These are phyloP conservation scores for Glaciozyma martinii DNA, from an alignment of 768 basidiomycete species.

Conservation along the genomic window DNA sequence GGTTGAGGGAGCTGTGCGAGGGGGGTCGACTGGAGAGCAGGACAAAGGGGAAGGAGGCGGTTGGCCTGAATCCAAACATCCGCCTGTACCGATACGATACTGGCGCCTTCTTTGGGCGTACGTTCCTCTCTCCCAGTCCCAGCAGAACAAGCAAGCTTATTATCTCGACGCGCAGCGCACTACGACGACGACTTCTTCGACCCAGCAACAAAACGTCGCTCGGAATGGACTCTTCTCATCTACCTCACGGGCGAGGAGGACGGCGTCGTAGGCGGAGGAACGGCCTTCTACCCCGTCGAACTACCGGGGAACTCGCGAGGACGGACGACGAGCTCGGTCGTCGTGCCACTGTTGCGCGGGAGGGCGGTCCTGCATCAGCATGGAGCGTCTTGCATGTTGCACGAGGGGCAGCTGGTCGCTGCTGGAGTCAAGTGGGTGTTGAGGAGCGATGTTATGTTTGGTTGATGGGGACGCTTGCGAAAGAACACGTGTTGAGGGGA, in stretches of 20 bases:
- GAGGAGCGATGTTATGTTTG: slow-evolving; percentile 33
- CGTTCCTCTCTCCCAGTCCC: not conserved
- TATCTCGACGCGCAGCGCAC: slow-evolving; percentile 43
- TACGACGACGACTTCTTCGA: slow-evolving; percentile 59
- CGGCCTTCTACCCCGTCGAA: slow-evolving; percentile 56
- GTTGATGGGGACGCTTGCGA: not conserved
- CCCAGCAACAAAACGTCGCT: not conserved
- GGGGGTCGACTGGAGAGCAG: not conserved
- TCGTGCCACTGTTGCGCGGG: slow-evolving; percentile 21
- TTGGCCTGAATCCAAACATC: slow-evolving; percentile 61
- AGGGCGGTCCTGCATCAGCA: slow-evolving; percentile 46
- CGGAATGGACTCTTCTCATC: slow-evolving; percentile 65
- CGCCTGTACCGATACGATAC: slow-evolving; percentile 56
- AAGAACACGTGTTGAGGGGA: too few relatives aligned
- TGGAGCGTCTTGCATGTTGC: slow-evolving; percentile 47
- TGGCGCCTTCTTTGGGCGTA: slow-evolving; percentile 53
- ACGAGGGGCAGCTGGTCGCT: slow-evolving; percentile 46
- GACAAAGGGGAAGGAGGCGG: not conserved
- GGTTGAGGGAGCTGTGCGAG: slow-evolving; percentile 4
- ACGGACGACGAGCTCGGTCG: slow-evolving; percentile 41
- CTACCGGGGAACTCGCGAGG: slow-evolving; percentile 42
- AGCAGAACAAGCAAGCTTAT: not conserved
- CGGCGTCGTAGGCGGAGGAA: slow-evolving; percentile 53
- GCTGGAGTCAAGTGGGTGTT: slow-evolving; percentile 62
- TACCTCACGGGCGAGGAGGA: slow-evolving; percentile 65